Evolutionary conservation across 352 stramenopile species (phyloP), one percentile per base, ranked within the genome.

Genomic region (Phytophthora lateralis): DNA sequence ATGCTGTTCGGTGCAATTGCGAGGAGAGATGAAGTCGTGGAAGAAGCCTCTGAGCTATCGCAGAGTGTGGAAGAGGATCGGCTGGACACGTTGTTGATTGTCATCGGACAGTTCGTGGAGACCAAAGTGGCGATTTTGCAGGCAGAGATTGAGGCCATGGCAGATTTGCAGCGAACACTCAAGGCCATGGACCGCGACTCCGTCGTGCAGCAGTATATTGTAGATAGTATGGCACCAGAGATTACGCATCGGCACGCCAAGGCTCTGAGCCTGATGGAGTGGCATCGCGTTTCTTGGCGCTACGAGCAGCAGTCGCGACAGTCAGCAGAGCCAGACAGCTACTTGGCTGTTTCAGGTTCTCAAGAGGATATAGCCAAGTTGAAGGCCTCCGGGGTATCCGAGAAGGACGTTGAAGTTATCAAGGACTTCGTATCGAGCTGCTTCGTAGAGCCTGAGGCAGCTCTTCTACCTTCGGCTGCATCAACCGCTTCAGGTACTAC

Each of bases 391-490:
- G 82, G 84, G 11, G 69, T 95, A 1, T 91, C 79, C 0, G 55
- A 64, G 2, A 89, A 86, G 39, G 86, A 95, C 43, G 63, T 93
- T 11, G 82, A 95, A 44, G 75, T 95, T 35, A 91, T 95, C 58
- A 95, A 93, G 60, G 83, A 95, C 41, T 95, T 95, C 60, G 64
- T 95, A n/a, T 77, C 73, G 17, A 91, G 80, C 51, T 95, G 86
- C 66, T 95, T 95, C 54, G 57, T 86, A 17, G 78, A 90, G 7
- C 74, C 81, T 0, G 83, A 93, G 10, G 71, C 74, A 42, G 69
- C 75, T 20, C 53, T 91, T 32, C 42, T 82, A 17, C 55, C 50
- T 50, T 63, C 53, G 12, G 11, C 49, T 49, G 18, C 63, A 7
- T 41, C 46, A 37, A 45, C 51, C 1, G 54, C 67, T 12, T 60